A percentile compares a stretch with the other conserved stretches of the same genome.
Conservation (phyloP, 2,329 filamentous ascomycete species). For the Dendrostoma leiphaemia region DNA sequence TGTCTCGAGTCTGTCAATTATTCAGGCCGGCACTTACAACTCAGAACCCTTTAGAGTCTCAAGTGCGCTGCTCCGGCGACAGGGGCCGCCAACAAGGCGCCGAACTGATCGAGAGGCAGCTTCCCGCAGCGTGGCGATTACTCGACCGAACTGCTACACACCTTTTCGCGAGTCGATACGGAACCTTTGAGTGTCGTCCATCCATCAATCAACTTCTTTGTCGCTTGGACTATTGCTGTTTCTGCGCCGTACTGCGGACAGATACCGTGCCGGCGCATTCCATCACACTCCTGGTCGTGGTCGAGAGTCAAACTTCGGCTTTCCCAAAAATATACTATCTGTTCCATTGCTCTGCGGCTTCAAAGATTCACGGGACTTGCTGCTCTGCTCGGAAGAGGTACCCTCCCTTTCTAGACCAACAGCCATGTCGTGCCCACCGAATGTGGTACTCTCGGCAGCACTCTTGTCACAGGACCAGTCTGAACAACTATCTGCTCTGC, state of each 20-base stretch:
- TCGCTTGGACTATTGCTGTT: not conserved
- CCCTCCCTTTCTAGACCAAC: not conserved
- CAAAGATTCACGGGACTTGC: no score
- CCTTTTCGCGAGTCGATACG: not conserved
- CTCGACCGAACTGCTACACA: not conserved
- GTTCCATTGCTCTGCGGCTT: not conserved
- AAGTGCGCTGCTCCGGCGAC: no score
- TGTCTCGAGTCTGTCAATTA: no score
- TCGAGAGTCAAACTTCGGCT: not conserved
- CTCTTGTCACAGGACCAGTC: constrained; percentile 49
- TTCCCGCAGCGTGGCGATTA: not conserved
- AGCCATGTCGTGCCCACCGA: constrained; percentile 53
- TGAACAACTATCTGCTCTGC: constrained; percentile 61
- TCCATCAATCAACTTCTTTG: not conserved
- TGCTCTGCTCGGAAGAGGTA: not conserved
- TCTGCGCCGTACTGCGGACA: no score
- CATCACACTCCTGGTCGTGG: not conserved
- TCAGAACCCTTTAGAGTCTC: not conserved
- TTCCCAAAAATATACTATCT: not conserved
- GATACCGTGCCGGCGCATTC: not conserved
- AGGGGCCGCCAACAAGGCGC: not conserved
- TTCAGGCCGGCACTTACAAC: no score
- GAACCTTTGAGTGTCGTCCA: not conserved
- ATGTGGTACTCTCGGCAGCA: constrained; percentile 51
- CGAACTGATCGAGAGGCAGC: not conserved